A percentile compares a stretch with the other conserved stretches of the same genome.
phyloP scores from a whole-genome alignment of 164 flowering plant species.

The Stephania cephalantha region DNA sequence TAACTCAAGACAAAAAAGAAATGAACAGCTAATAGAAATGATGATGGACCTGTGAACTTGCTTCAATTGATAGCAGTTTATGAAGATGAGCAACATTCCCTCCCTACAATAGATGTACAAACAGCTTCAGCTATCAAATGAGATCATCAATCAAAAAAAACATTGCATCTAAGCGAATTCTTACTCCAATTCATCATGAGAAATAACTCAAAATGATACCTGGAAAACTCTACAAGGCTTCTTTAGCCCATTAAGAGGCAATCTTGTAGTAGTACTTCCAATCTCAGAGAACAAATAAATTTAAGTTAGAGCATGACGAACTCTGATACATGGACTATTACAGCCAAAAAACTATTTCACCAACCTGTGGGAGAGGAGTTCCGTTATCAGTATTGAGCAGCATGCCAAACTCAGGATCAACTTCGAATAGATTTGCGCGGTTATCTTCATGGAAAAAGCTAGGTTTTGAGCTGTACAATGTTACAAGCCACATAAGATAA shows the following conservation, averaged over 20 bases:
- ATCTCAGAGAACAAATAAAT: slow-evolving; percentile 34
- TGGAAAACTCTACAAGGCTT: slow-evolving; percentile 66
- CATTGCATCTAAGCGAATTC: neutral
- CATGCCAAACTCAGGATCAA: slow-evolving; percentile 84
- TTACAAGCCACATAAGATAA: neutral
- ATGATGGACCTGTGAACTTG: slow-evolving; percentile 84
- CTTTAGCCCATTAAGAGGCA: slow-evolving; percentile 30
- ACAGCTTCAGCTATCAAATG: neutral
- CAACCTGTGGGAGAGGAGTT: slow-evolving; percentile 77
- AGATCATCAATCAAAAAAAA: neutral
- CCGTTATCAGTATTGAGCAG: slow-evolving; percentile 89
- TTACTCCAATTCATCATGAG: neutral
- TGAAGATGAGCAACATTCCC: slow-evolving; percentile 95
- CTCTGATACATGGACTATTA: neutral
- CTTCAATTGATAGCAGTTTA: slow-evolving; percentile 75
- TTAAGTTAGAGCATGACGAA: neutral
- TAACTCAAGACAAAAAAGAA: neutral
- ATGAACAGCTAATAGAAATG: neutral
- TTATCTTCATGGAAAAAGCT: slow-evolving; percentile 85
- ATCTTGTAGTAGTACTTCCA: slow-evolving; percentile 38
- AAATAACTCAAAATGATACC: slow-evolving; percentile 31
- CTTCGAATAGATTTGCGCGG: slow-evolving; percentile 84
- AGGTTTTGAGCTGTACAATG: slow-evolving; percentile 69
- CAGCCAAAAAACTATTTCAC: slow-evolving; percentile 1
- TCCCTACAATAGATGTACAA: slow-evolving; percentile 45